Evolutionary conservation across 2,329 filamentous ascomycete species (phyloP).

Genomic region (Plectosphaerella cucumerina): DNA sequence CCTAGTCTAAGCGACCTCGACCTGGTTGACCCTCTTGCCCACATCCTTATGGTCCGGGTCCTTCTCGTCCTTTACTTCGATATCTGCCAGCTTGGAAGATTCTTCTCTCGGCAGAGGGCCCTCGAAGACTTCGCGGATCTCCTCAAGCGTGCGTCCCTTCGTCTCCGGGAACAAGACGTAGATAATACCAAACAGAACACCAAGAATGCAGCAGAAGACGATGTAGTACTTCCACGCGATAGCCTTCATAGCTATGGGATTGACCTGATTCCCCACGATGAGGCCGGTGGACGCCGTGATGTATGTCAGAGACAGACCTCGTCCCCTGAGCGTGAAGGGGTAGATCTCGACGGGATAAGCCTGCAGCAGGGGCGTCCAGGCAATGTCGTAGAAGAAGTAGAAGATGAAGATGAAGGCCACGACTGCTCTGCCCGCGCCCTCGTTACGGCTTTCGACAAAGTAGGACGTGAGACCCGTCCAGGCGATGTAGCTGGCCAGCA

Average conservation of each 20-base stretch:
- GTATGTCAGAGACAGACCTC: background rate
- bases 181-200: constrained; percentile 23
- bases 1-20: too few species aligned
- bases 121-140: constrained; percentile 24
- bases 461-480: constrained; percentile 25
- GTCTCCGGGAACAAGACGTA: constrained; percentile 33
- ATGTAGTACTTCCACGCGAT: constrained; percentile 36
- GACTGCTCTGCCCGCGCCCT: constrained; percentile 19
- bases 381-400: constrained; percentile 30
- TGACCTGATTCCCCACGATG: constrained; percentile 32
- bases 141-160: constrained; percentile 22
- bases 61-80: too few species aligned
- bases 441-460: constrained; percentile 4
- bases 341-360: constrained; percentile 21
- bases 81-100: too few species aligned
- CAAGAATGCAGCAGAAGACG: constrained; percentile 30
- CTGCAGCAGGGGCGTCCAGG: constrained; percentile 26
- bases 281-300: constrained; percentile 5
- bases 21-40: too few species aligned
- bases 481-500: constrained; percentile 29
- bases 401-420: constrained; percentile 33
- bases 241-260: constrained; percentile 30
- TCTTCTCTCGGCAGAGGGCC: constrained; percentile 3
- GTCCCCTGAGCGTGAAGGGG: constrained; percentile 13
- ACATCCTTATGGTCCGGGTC: too few species aligned